phyloP scores from a whole-genome alignment of 2,329 filamentous ascomycete genomes.

The Aureobasidium sp. region DNA sequence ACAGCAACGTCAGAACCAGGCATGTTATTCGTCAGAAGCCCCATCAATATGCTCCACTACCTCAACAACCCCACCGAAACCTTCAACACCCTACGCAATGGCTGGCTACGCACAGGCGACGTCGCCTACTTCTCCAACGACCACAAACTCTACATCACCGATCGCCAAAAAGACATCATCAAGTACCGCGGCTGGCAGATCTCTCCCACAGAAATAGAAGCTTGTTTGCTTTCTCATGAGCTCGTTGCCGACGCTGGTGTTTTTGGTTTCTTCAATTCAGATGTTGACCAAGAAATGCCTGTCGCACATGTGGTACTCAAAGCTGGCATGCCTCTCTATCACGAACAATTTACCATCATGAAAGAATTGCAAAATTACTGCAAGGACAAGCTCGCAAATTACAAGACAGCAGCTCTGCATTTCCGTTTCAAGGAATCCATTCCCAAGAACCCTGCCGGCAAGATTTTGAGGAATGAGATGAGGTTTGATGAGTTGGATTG shows the following conservation, averaged over 20 bases:
- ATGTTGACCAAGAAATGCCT: constrained; percentile 17
- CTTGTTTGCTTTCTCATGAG: constrained; percentile 22
- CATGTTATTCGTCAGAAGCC: constrained; percentile 36
- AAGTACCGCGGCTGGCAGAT: constrained; percentile 32
- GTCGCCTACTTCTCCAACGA: constrained; percentile 25
- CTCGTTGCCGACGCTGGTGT: constrained; percentile 25
- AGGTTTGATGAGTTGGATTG: neutral
- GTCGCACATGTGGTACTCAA: constrained; percentile 20
- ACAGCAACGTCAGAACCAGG: constrained; percentile 29
- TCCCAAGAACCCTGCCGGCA: constrained; percentile 28
- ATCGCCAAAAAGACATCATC: constrained; percentile 29
- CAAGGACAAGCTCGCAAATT: constrained; percentile 26
- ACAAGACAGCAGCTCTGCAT: constrained; percentile 28
- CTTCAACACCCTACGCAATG: constrained; percentile 18
- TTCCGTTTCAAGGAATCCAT: constrained; percentile 25
- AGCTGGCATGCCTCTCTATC: neutral
- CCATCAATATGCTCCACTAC: constrained; percentile 37
- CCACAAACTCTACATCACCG: constrained; percentile 28
- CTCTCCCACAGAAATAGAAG: constrained; percentile 29
- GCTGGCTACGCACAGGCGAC: constrained; percentile 34
- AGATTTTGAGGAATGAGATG: constrained; percentile 23
- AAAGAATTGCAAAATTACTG: constrained; percentile 23
- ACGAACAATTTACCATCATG: constrained; percentile 22
- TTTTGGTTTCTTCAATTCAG: constrained; percentile 17
- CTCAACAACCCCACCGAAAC: constrained; percentile 26